A percentile compares a stretch with the other conserved stretches of the same genome.
Conservation (phyloP, 2,329 filamentous ascomycete species). For the Alternaria ventricosa region DNA sequence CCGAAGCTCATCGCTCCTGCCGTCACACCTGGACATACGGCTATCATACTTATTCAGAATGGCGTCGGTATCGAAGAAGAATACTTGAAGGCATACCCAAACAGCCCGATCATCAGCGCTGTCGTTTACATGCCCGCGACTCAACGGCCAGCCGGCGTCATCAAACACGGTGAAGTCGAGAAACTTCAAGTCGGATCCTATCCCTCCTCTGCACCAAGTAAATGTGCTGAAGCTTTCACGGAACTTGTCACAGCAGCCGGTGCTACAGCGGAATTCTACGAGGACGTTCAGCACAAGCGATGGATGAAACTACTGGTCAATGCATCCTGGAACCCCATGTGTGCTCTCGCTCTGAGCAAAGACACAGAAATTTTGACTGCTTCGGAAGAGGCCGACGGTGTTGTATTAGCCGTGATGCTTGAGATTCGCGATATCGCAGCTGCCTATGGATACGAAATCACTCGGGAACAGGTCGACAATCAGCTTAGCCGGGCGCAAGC, state of each 20-base stretch:
- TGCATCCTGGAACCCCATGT: slow-evolving; percentile 67
- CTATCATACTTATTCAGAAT: slow-evolving; percentile 67
- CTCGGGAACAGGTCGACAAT: slow-evolving; percentile 45
- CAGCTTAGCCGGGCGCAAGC: slow-evolving; percentile 49
- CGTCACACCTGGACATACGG: slow-evolving; percentile 52
- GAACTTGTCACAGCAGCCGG: slow-evolving; percentile 53
- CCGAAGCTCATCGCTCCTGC: slow-evolving; percentile 50
- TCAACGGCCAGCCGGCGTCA: slow-evolving; percentile 57
- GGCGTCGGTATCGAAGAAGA: slow-evolving; percentile 67
- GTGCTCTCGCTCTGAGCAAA: slow-evolving; percentile 61
- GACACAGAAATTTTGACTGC: slow-evolving; percentile 59
- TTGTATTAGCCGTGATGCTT: slow-evolving; percentile 53
- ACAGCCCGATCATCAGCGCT: slow-evolving; percentile 61
- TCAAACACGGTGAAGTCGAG: slow-evolving; percentile 57
- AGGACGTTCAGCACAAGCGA: slow-evolving; percentile 63
- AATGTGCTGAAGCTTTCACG: slow-evolving; percentile 44
- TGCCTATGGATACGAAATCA: slow-evolving; percentile 50
- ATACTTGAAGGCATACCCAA: slow-evolving; percentile 58
- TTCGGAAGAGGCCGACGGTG: slow-evolving; percentile 46
- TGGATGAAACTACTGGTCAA: slow-evolving; percentile 69
- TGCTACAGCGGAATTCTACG: slow-evolving; percentile 57
- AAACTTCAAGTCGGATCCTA: slow-evolving; percentile 59
- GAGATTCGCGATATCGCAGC: slow-evolving; percentile 54
- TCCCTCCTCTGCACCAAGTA: slow-evolving; percentile 41
- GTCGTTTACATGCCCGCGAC: slow-evolving; percentile 63